These are phyloP conservation scores for Penicillium soppii DNA, from an alignment of 495 filamentous ascomycete genomes.

Conservation along the genomic window DNA sequence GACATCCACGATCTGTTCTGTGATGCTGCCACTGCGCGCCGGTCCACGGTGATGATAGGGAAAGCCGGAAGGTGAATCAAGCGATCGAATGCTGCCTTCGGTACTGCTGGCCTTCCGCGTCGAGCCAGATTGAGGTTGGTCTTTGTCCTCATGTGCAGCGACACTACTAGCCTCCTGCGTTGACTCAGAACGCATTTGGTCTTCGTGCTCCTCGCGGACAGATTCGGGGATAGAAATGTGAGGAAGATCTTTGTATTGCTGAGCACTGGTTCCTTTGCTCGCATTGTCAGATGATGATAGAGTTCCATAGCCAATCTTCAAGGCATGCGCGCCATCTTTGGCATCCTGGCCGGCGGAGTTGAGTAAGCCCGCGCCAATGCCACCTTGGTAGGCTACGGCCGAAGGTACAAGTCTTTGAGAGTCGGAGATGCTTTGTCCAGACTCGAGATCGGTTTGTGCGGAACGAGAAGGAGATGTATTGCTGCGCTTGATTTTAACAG, in stretches of 20 bases:
- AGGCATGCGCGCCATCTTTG: conserved; percentile 67
- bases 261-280: conserved; percentile 25
- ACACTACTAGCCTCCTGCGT: conserved; percentile 2
- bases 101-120: conserved; percentile 22
- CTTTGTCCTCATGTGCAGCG: conserved; percentile 36
- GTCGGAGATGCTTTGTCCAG: conserved; percentile 28
- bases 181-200: conserved; percentile 12
- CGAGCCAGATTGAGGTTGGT: conserved; percentile 13
- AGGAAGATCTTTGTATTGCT: conserved; percentile 27
- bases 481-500: conserved; percentile 84
- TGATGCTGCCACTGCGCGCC: conserved; percentile 83
- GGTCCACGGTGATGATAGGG: conserved; percentile 46
- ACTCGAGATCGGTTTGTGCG: conserved; percentile 38
- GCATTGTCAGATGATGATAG: conserved; percentile 20
- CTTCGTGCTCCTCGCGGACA: conserved; percentile 39
- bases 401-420: conserved; percentile 20
- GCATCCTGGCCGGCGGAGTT: conserved; percentile 51
- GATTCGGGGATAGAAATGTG: conserved; percentile 37
- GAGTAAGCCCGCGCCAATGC: conserved; percentile 52
- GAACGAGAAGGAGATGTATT: conserved; percentile 46
- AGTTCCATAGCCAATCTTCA: conserved; percentile 67
- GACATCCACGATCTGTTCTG: conserved; percentile 79
- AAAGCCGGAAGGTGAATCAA: conserved; percentile 30
- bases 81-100: conserved; percentile 40
- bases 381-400: conserved; percentile 38